Conservation (phyloP, 2,329 filamentous ascomycete genomes). For the Bipolaris oryzae region DNA sequence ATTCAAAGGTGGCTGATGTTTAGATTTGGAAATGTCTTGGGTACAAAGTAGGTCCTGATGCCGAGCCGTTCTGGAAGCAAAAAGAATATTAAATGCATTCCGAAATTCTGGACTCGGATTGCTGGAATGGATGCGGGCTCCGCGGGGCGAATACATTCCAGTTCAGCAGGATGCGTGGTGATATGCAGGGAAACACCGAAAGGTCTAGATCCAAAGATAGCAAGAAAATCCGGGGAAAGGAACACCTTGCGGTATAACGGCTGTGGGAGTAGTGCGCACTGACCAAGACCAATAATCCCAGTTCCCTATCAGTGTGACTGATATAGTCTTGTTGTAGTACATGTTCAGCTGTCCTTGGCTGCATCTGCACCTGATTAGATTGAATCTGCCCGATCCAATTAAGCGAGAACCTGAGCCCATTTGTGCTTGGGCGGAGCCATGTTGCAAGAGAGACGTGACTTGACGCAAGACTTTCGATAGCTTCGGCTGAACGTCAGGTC, state of each 20-base stretch:
- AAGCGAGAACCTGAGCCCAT: background rate
- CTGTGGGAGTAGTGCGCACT: background rate
- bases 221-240: background rate
- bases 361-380: background rate
- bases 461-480: background rate
- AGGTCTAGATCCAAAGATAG: background rate
- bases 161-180: background rate
- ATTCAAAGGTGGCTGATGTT: background rate
- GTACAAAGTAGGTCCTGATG: background rate
- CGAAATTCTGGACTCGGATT: background rate
- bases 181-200: background rate
- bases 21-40: background rate
- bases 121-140: background rate
- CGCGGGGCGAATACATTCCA: background rate
- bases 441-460: background rate
- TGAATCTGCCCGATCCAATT: background rate
- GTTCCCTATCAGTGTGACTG: background rate
- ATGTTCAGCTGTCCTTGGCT: constrained; percentile 8
- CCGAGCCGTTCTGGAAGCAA: background rate
- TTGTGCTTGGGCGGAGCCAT: background rate
- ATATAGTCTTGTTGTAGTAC: constrained; percentile 19
- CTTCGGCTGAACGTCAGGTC: background rate
- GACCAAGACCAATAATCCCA: background rate
- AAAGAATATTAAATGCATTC: background rate
- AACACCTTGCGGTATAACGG: background rate